Base-by-base conservation (phyloP, 2,329 filamentous ascomycete species). In the Phialophora verrucosa region DNA sequence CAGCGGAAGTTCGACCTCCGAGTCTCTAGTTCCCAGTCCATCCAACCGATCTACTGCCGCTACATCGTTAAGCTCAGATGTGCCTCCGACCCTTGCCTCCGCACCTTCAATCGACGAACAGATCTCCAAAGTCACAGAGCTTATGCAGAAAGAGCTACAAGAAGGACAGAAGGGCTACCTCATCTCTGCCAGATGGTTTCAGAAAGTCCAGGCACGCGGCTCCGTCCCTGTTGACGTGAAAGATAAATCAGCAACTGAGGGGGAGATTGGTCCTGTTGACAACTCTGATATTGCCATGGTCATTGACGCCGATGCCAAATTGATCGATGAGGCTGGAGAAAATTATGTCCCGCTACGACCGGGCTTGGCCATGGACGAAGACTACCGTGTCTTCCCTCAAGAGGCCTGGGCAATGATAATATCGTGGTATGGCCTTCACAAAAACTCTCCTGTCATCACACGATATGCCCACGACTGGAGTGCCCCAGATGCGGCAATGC, bases 331-430 rank as follows among this genome's bases (percentile, higher is more conserved):
- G 71, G 74, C 74, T n/a, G 81, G 78, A 10, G 76, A 83, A 49
- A 74, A 73, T 0, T 96, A 93, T 73, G 86, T 94, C 35, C 88
- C 91, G 2, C 83, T 98, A 53, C 90, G 88, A 71, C 86, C 86
- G 1, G 91, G 89, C 17, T 79, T 89, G 55, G 73, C 79, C 54
- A 83, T 88, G 54, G 80, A 83, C n/a, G 87, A 91, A 38, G 87
- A 92, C 62, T 94, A 92, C 73, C 87, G 91, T 73, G 82, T 95
- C 32, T 86, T 98, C 56, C 90, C 93, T 1, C 82, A 87, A 68
- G 86, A 90, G 64, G 93, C 92, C 3, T 98, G 93, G 92, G 86
- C 92, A 60, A 80, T 93, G 68, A 86, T 98, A 25, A 80, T 91
- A 67, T 84, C 87, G 57, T 96, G 92, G 92, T 96, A 97, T 74